phyloP scores from a whole-genome alignment of 2,329 filamentous ascomycete genomes.

The Curvularia hawaiiensis region DNA sequence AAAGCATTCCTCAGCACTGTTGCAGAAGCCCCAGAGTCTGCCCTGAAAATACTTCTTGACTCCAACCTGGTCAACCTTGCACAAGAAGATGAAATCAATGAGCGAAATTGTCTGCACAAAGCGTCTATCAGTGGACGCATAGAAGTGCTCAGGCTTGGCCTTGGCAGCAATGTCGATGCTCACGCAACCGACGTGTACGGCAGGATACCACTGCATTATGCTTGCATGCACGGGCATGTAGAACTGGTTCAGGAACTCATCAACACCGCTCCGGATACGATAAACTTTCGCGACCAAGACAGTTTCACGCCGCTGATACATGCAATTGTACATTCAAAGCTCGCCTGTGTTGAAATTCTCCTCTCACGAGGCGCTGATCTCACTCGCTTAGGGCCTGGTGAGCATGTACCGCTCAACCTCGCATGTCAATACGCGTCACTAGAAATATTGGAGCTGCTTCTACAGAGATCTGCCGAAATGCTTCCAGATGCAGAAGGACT shows the following conservation, averaged over 20 bases:
- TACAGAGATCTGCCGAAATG: constrained; percentile 79
- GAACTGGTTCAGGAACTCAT: constrained; percentile 81
- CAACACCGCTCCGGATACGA: constrained; percentile 70
- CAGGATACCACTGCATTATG: constrained; percentile 90
- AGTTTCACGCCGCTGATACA: constrained; percentile 97
- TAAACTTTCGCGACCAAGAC: constrained; percentile 91
- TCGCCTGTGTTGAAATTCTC: constrained; percentile 79
- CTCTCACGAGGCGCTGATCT: constrained; percentile 81
- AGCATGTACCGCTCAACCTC: constrained; percentile 92
- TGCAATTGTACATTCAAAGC: constrained; percentile 85
- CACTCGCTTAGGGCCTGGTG: constrained; percentile 82
- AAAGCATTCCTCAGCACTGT: constrained; percentile 89
- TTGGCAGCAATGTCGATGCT: constrained; percentile 77
- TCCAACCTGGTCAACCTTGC: constrained; percentile 87
- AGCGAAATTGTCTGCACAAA: constrained; percentile 94
- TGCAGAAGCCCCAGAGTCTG: constrained; percentile 78
- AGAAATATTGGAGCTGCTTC: constrained; percentile 80
- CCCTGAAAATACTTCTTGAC: constrained; percentile 76
- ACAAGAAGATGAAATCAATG: constrained; percentile 96
- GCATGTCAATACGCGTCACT: constrained; percentile 92
- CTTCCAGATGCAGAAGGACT: constrained; percentile 95
- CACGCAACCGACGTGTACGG: constrained; percentile 90
- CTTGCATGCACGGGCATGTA: constrained; percentile 89
- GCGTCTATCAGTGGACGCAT: constrained; percentile 91
- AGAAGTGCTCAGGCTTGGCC: constrained; percentile 75